Evolutionary conservation across 345 rosid genomes (phyloP), one percentile per base, ranked within the genome.

Genomic region (Linum trigynum): DNA sequence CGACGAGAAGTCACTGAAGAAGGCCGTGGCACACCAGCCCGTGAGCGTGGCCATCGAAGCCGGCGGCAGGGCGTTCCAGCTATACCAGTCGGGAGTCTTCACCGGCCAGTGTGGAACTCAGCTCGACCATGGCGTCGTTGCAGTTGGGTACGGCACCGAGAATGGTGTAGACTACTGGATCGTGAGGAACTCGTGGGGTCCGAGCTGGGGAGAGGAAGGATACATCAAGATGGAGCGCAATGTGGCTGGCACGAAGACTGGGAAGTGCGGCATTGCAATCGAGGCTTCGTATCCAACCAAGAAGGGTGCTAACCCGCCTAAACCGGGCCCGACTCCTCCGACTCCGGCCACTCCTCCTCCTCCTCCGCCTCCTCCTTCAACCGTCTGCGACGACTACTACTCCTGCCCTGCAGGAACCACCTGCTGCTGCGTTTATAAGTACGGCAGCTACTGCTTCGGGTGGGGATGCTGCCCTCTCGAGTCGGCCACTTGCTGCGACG

Each of bases 381-480:
- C 70, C 0, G 61, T 42, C 6, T 74, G 77, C 40, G 73, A 74
- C 15, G 67, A 65, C 39, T 69, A 74, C 67, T 65, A 61, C 57
- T 65, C 77, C 32, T 74, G 77, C 36, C 67, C 70, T 5, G 64
- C 61, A 0, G 73, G 77, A 38, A 74, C 51, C 64, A 74, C 77
- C 3, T 74, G 77, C 73, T 74, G 77, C 70, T 74, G 77, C n/a
- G 3, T 74, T 39, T 74, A 74, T 1, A 48, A 61, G 63, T 69
- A 55, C 1, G 53, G 61, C 2, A 55, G 60, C 37, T 65, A 16
- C 41, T 74, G 77, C 64, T 74, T 69, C 7, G 73, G 67, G 57
- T 74, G 77, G 77, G 77, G 77, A 39, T 74, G 77, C 70, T 74
- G 77, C 61, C 73, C 77, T 57, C 64, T 69, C 38, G 67, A 74